Evolutionary conservation across 495 filamentous ascomycete species (phyloP).

Genomic region (Terfezia claveryi): DNA sequence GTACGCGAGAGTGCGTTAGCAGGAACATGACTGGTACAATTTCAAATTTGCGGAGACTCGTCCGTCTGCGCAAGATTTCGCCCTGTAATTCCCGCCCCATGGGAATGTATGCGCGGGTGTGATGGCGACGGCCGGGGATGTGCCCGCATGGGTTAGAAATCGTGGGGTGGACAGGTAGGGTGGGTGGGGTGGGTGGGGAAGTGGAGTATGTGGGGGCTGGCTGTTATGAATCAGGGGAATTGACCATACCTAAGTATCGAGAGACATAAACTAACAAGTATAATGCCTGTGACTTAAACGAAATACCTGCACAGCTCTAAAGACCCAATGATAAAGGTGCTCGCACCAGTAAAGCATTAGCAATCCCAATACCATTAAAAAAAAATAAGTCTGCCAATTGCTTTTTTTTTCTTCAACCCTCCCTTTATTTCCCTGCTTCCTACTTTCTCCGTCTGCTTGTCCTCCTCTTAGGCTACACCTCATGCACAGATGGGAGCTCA

Average conservation of each 20-base stretch:
- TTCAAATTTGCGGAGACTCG: too few relatives aligned
- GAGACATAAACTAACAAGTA: slow-evolving; percentile 87
- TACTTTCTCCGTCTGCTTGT: too few relatives aligned
- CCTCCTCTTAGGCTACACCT: too few relatives aligned
- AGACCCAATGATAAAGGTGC: background rate
- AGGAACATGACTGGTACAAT: slow-evolving; percentile 7
- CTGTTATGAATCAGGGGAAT: background rate
- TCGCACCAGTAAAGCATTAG: slow-evolving; percentile 3
- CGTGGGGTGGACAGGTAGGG: background rate
- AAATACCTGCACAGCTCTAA: slow-evolving; percentile 89
- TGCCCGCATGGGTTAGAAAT: background rate
- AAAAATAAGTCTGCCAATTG: too few relatives aligned
- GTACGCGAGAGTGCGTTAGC: background rate
- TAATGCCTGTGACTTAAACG: slow-evolving; percentile 89
- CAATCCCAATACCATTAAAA: background rate
- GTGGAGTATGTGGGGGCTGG: slow-evolving; percentile 5
- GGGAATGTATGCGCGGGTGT: too few relatives aligned
- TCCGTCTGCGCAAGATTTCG: too few relatives aligned
- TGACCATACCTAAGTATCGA: slow-evolving; percentile 52
- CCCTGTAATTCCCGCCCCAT: too few relatives aligned
- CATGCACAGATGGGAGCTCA: too few relatives aligned
- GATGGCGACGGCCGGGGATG: too few relatives aligned
- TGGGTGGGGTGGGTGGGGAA: background rate
- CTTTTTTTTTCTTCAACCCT: too few relatives aligned
- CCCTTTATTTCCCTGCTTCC: too few relatives aligned